Evolutionary conservation across 768 basidiomycete genomes (phyloP).

Genomic region (Phanerochaete sordida): DNA sequence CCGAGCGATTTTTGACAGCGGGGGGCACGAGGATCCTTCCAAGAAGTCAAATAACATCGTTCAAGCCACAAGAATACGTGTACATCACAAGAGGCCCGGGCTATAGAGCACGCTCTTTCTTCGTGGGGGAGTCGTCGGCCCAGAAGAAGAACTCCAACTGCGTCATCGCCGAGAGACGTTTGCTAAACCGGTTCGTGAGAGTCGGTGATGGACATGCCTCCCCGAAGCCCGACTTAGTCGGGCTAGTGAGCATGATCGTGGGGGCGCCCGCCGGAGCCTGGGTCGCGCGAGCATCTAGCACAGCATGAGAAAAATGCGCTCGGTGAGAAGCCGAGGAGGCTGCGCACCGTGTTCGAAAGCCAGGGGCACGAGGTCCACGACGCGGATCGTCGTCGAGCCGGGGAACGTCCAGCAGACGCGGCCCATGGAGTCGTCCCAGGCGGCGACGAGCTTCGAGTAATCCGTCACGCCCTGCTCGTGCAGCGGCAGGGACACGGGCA

Average conservation of each 20-base stretch:
- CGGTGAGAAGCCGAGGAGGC: too few species aligned
- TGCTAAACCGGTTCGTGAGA: neutral
- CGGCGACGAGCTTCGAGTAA: neutral
- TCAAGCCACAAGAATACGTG: too few species aligned
- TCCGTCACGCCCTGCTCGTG: neutral
- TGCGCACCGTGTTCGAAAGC: neutral
- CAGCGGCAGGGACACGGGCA: neutral
- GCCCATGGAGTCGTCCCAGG: neutral
- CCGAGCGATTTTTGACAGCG: too few species aligned
- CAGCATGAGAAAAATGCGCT: neutral
- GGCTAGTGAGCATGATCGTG: neutral
- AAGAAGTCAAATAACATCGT: too few species aligned
- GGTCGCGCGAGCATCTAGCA: neutral
- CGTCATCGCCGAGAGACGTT: neutral
- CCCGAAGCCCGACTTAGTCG: neutral
- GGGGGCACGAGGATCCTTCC: too few species aligned
- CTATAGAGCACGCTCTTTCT: too few species aligned
- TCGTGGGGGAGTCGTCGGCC: too few species aligned
- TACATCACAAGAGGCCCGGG: too few species aligned
- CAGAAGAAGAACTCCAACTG: neutral
- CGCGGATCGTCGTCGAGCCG: neutral
- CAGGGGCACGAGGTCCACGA: neutral
- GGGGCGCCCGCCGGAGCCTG: neutral
- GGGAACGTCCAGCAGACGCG: neutral
- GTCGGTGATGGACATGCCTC: neutral